Evolutionary conservation across 441 rosid species (phyloP).

Genomic region (Populus tomentosa): DNA sequence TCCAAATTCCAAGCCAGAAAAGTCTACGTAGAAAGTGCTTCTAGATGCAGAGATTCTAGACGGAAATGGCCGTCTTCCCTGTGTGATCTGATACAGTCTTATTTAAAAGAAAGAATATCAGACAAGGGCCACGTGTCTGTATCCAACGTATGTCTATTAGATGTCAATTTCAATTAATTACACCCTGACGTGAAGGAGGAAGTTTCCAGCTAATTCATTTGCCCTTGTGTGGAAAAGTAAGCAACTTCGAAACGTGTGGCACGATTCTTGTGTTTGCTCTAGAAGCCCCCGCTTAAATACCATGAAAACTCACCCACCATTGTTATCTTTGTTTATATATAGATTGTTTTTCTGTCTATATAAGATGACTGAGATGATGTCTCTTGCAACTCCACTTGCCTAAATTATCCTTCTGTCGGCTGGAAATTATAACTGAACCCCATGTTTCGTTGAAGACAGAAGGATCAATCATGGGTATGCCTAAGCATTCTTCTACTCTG

Average conservation of each 20-base stretch:
- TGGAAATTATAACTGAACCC: neutral
- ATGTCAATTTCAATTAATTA: neutral
- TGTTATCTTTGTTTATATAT: neutral
- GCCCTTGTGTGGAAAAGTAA: constrained; percentile 13
- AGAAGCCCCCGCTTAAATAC: constrained; percentile 1
- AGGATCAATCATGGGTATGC: constrained; percentile 13
- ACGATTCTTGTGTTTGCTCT: neutral
- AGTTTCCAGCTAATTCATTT: neutral
- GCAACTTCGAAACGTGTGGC: constrained; percentile 19
- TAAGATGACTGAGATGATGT: neutral
- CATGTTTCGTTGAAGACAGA: too few relatives aligned
- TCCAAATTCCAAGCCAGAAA: neutral
- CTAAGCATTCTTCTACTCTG: constrained; percentile 9
- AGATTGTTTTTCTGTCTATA: neutral
- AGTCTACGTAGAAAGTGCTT: neutral
- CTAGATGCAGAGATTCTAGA: neutral
- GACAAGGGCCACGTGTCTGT: neutral
- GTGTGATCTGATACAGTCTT: neutral
- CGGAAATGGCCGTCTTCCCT: neutral
- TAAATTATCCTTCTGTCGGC: neutral
- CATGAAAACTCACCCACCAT: neutral
- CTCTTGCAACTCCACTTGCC: neutral
- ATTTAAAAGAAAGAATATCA: neutral
- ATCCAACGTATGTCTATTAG: neutral
- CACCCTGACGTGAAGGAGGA: neutral